Conservation (phyloP, 2,329 filamentous ascomycete species). For the Cordyceps tenuipes region DNA sequence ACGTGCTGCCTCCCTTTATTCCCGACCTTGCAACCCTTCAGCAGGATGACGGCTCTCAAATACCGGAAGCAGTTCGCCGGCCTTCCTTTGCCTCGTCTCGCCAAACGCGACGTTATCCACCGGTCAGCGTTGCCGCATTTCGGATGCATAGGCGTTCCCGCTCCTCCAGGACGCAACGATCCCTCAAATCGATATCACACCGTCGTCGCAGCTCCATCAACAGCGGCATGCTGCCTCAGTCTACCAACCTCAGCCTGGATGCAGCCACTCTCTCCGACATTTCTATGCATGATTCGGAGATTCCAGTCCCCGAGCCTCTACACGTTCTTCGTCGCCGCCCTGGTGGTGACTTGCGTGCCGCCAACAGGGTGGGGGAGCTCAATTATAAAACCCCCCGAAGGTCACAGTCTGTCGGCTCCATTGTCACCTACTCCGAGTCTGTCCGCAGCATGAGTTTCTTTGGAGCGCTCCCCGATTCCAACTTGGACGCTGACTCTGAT, state of each 20-base stretch:
- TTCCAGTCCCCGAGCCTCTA: slow-evolving; percentile 41
- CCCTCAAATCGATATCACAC: slow-evolving; percentile 42
- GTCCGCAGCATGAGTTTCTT: slow-evolving; percentile 44
- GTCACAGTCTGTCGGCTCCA: slow-evolving; percentile 50
- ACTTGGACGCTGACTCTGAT: slow-evolving; percentile 15
- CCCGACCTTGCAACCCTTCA: slow-evolving; percentile 37
- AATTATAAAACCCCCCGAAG: slow-evolving; percentile 40
- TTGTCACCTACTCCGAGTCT: slow-evolving; percentile 54
- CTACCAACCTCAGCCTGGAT: slow-evolving; percentile 52
- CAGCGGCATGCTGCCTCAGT: slow-evolving; percentile 42
- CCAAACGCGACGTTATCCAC: slow-evolving; percentile 21
- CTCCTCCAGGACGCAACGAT: slow-evolving; percentile 41
- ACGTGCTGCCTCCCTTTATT: slow-evolving; percentile 39
- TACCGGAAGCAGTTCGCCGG: slow-evolving; percentile 26
- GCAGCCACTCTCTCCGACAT: slow-evolving; percentile 46
- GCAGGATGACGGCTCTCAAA: slow-evolving; percentile 18
- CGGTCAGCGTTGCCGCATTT: slow-evolving; percentile 21
- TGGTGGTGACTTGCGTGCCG: slow-evolving; percentile 65
- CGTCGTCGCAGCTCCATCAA: slow-evolving; percentile 53
- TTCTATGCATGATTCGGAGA: slow-evolving; percentile 40
- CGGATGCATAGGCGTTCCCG: slow-evolving; percentile 35
- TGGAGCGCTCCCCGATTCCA: slow-evolving; percentile 30
- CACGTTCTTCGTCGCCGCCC: slow-evolving; percentile 63
- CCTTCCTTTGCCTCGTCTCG: slow-evolving; percentile 23
- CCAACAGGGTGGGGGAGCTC: slow-evolving; percentile 55